Conservation (phyloP, 78 protist genomes). For the Andalucia godoyi region DNA sequence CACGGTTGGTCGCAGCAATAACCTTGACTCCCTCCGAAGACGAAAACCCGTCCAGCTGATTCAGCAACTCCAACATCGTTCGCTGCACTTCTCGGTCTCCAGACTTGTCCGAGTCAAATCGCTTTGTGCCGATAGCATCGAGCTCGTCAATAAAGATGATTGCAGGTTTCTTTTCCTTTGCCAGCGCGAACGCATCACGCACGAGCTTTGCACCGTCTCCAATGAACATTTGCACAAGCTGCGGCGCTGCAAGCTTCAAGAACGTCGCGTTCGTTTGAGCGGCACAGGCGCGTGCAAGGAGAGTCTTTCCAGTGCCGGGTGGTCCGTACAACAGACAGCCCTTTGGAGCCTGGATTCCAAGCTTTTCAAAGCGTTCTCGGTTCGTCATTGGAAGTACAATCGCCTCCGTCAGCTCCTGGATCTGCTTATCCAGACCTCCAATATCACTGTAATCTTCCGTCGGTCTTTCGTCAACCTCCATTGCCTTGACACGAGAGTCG, state of each 20-base stretch:
- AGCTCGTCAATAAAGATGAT: slow-evolving; percentile 99
- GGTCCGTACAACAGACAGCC: slow-evolving; percentile 27
- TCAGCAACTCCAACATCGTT: slow-evolving; percentile 97
- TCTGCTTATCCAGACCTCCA: slow-evolving; percentile 99
- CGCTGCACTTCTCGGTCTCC: slow-evolving; percentile 99
- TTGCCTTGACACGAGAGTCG: slow-evolving; percentile 97
- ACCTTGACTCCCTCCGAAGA: slow-evolving; percentile 86
- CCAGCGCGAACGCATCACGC: slow-evolving; percentile 98
- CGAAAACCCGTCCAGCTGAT: slow-evolving; percentile 97
- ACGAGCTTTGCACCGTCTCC: slow-evolving; percentile 99
- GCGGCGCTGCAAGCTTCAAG: slow-evolving; percentile 97
- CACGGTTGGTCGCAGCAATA: slow-evolving; percentile 98
- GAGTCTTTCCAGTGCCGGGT: slow-evolving; percentile 81
- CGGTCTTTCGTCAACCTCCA: slow-evolving; percentile 98
- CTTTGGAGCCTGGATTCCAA: slow-evolving; percentile 89
- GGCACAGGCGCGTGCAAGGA: slow-evolving; percentile 98
- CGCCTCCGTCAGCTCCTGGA: slow-evolving; percentile 88
- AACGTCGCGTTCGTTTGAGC: slow-evolving; percentile 92
- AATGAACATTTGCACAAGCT: slow-evolving; percentile 96
- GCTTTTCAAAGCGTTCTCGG: slow-evolving; percentile 71
- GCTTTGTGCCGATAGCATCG: slow-evolving; percentile 98
- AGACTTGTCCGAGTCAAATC: slow-evolving; percentile 77
- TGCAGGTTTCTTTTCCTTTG: slow-evolving; percentile 94
- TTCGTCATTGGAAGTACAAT: slow-evolving; percentile 94
- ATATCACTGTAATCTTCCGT: slow-evolving; percentile 90